These are phyloP conservation scores for Geranomyces michiganensis DNA, from an alignment of 192 early-diverging fungal genomes.

Conservation along the genomic window DNA sequence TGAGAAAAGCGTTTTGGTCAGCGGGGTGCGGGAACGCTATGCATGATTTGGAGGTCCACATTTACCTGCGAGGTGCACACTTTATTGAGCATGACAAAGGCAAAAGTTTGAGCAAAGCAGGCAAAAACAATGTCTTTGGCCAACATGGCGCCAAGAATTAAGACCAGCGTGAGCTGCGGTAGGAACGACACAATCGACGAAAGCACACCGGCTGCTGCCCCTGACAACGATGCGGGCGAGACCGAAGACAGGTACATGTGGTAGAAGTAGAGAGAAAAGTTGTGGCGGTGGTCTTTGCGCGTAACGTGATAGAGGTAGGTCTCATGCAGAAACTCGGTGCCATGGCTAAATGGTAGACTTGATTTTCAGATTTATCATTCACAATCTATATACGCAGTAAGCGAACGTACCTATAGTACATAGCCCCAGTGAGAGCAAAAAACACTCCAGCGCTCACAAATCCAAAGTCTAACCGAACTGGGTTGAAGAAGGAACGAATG, in stretches of 20 bases:
- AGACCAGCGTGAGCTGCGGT: conserved; percentile 76
- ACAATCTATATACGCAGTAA: no score
- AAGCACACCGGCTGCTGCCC: conserved; percentile 33
- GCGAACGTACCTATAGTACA: conserved; percentile 41
- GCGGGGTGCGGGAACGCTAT: no score
- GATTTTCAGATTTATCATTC: no score
- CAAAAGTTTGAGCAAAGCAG: conserved; percentile 91
- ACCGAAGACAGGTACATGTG: conserved; percentile 83
- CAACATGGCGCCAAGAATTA: conserved; percentile 59
- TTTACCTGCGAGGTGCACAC: conserved; percentile 92
- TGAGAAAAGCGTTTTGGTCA: conserved; percentile 32
- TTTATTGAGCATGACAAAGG: conserved; percentile 96
- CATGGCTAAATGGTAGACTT: conserved; percentile 62
- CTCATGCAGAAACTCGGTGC: conserved; percentile 82
- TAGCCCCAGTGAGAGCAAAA: conserved; percentile 34
- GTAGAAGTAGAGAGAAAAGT: conserved; percentile 97
- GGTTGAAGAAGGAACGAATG: conserved; percentile 28
- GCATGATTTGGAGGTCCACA: neutral
- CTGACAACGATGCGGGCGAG: no score
- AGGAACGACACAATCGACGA: conserved; percentile 72
- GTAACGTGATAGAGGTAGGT: conserved; percentile 94
- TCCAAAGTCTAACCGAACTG: conserved; percentile 45
- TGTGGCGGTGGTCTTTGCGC: conserved; percentile 97
- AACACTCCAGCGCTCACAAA: conserved; percentile 43
- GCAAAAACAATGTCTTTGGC: conserved; percentile 83